Conservation (phyloP, 257 asterid species). For the Primulina tabacum region DNA sequence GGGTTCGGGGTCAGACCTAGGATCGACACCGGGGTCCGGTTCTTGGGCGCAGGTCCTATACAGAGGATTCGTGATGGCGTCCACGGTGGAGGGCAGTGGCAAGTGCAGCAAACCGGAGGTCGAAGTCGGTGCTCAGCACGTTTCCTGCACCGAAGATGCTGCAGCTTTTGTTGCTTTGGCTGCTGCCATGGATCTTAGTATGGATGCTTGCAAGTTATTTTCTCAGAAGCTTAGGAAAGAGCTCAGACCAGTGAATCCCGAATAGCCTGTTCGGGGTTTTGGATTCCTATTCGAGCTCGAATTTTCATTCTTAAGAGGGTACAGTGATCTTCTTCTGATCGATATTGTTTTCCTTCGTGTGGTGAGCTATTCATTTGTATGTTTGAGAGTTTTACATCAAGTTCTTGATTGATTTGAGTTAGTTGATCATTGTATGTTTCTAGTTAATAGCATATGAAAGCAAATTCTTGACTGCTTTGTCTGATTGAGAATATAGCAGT, state of each 20-base stretch:
- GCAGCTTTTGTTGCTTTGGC: conserved; percentile 95
- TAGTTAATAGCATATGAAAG: too few relatives aligned
- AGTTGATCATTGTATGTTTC: too few relatives aligned
- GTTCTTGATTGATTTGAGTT: too few relatives aligned
- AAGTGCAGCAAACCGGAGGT: conserved; percentile 76
- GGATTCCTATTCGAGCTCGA: conserved; percentile 16
- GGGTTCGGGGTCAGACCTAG: conserved; percentile 55
- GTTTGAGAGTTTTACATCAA: too few relatives aligned
- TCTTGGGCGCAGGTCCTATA: conserved; percentile 77
- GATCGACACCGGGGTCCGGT: conserved; percentile 67
- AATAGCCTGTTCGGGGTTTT: conserved; percentile 27
- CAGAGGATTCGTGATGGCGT: conserved; percentile 86
- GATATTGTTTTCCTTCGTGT: too few relatives aligned
- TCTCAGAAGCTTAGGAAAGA: conserved; percentile 83
- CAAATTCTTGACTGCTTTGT: too few relatives aligned
- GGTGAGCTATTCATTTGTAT: too few relatives aligned
- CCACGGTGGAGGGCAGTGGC: conserved; percentile 68
- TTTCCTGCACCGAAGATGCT: conserved; percentile 90
- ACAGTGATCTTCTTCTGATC: conserved; percentile 37
- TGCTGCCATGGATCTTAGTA: conserved; percentile 87
- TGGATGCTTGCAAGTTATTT: conserved; percentile 85
- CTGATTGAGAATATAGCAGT: too few relatives aligned
- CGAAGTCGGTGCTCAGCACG: conserved; percentile 92
- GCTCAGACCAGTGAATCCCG: conserved; percentile 61
- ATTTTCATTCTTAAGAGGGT: conserved; percentile 40